Base-by-base conservation (phyloP, 108 stramenopile species). In the Asterionellopsis glacialis region DNA sequence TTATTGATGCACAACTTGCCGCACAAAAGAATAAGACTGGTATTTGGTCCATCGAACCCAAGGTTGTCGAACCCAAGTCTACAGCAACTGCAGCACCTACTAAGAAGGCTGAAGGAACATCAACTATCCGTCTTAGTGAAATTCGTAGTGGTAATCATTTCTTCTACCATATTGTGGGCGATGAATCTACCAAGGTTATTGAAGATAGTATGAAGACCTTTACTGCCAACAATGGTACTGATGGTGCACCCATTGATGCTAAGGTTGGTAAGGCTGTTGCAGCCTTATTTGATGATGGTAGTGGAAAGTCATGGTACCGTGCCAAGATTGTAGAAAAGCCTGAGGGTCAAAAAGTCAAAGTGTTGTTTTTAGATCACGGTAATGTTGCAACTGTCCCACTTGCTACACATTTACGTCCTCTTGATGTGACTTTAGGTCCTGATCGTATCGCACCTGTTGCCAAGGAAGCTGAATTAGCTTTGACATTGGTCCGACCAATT, bases 351-450 rank as follows among this genome's bases (percentile, higher is more conserved):
- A 87, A 85, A 57, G 82, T 78, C 0, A 68, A 69, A 33, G 90
- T 98, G 50, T 69, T 85, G 4, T 98, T 94, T 70, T 63, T 99
- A 42, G 98, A 99, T 88, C 96, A 96, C 69, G 98, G 98, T 60
- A 99, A 99, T 75, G 73, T 81, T 16, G 92, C 85, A 9, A 68
- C 75, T 28, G 95, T 97, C 1, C 71, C 85, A 9, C 51, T 83
- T 33, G 69, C 84, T 12, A 74, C 74, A 43, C 82, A 90, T 55
- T 71, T 96, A 44, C 88, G 96, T 26, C 93, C 96, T 25, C 78
- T 98, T 11, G 95, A 96, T 70, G 43, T 76, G 38, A 73, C 76
- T 43, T 76, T 94, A 23, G 74, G 84, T 24, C 63, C 70, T 45
- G 89, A 90, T 61, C 67, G 75, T 38, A 83, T 89, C 25, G 90